Base-by-base conservation (phyloP, 2,329 filamentous ascomycete genomes). In the Xylaria sp. region DNA sequence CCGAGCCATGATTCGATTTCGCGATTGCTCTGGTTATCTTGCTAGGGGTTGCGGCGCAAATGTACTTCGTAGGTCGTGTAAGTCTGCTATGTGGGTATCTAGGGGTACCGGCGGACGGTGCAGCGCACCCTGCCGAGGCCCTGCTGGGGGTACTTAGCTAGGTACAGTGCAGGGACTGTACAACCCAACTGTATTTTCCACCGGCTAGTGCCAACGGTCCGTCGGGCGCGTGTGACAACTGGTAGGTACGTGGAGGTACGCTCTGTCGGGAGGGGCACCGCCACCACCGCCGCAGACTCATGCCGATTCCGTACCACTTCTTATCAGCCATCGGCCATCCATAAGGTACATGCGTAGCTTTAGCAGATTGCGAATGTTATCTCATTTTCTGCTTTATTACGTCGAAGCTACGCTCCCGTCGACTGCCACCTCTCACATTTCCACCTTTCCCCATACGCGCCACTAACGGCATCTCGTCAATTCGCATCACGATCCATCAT, bases 401-500 rank as follows among this genome's bases (percentile, higher is more conserved):
- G 10, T 51, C 10, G 11, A n/a, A 9, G 23, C 30, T 50, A 34
- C 42, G 52, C 30, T n/a, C 19, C 46, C 37, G 34, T 46, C 44
- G 8, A 13, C n/a, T 13, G 3, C 11, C 23, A 34, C 48, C 39
- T 23, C 56, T 53, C 18, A n/a, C 16, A 44, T 44, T 49, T 54
- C 10, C 51, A 23, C 59, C 47, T 47, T 18, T 53, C 8, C 0
- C 30, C 30, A 49, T 58, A 59, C 61, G 54, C 56, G 59, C 57
- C 57, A 16, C 13, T 54, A 16, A 34, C 44, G 39, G 46, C 30
- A 19, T 47, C 30, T 42, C 6, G 55, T 18, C 23, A 37, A 54
- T 54, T 18, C 37, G 16, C 30, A 16, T 55, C 48, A 9, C 9
- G 16, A 46, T 23, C 52, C 19, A 30, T 42, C 52, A 67, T 67